Base-by-base conservation (phyloP, 768 basidiomycete species). In the Tylopilus subfusipes region DNA sequence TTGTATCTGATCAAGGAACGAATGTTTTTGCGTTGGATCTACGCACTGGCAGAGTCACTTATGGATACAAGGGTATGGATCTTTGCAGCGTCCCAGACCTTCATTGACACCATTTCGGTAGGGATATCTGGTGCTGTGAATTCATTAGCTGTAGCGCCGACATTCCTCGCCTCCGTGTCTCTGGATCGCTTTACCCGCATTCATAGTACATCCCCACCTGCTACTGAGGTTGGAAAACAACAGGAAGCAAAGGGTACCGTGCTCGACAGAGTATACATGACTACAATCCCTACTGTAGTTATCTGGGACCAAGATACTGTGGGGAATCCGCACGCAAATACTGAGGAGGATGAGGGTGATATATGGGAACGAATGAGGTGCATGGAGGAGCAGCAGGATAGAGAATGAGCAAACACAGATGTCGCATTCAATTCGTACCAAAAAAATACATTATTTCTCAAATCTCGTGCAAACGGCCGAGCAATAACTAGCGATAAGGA, bases 121-220 rank as follows among this genome's bases (percentile, higher is more conserved):
- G 90, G 88, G 40, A 68, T 93, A 52, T 78, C 90, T 2, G 90
- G 88, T 24, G 79, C 88, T 22, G 77, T 90, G 22, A 78, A 76
- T 12, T 85, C 88, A 4, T 68, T 90, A 29, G 81, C 88, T 2
- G 68, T 79, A 11, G 77, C 83, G 9, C 76, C 82, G 2, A 70
- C 73, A 6, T 59, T 77, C 25, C 63, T 93, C 36, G 82, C 78
- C 2, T 90, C 89, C 1, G 75, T 79, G 1, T 76, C 88, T 16
- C 73, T 83, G 42, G 90, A 92, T 67, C 82, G 87, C 39, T 90
- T 81, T 69, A 70, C 81, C 21, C 83, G 90, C 31, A 71, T 92
- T 42, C 88, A 91, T 66, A 84, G 79, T 59, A 78, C 79, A 4
- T 76, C 75, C 52, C 68, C 82, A 22, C 83, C 81, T 18, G 81